Conservation (phyloP, 129 eudicot species). For the Solidago caesia region DNA sequence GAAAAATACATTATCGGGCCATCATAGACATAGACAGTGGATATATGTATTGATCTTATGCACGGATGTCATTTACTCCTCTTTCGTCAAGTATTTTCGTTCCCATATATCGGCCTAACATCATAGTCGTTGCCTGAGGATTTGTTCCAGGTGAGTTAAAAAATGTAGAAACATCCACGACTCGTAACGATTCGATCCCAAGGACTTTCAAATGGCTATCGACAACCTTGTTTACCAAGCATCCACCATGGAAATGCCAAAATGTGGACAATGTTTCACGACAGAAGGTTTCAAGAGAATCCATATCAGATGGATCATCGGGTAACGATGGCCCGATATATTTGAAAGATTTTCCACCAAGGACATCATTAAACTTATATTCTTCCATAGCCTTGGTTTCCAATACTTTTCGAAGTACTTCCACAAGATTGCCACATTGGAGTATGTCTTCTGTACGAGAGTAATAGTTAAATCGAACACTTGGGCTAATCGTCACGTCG, state of each 20-base stretch:
- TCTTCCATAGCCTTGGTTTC: neutral
- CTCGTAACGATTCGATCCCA: conserved; percentile 17
- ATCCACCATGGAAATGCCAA: conserved; percentile 31
- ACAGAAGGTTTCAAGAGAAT: neutral
- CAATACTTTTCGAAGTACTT: neutral
- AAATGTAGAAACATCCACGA: conserved; percentile 18
- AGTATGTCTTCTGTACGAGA: neutral
- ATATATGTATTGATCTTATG: no score
- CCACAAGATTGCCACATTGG: neutral
- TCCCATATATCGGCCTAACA: conserved; percentile 16
- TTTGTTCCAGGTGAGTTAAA: conserved; percentile 23
- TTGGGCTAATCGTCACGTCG: conserved; percentile 3
- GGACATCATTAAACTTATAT: neutral
- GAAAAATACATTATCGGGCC: no score
- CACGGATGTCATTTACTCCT: neutral
- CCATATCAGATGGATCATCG: conserved; percentile 1
- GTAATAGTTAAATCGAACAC: conserved; percentile 11
- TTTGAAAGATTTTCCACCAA: neutral
- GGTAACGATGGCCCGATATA: conserved; percentile 9
- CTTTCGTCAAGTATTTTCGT: conserved; percentile 7
- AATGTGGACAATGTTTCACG: neutral
- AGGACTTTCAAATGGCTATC: conserved; percentile 25
- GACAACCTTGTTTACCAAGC: conserved; percentile 26
- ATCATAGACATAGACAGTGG: no score
- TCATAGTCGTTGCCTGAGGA: conserved; percentile 26